Conservation (phyloP, 1,284 basidiomycete genomes). For the Salmacisia buchloeana region DNA sequence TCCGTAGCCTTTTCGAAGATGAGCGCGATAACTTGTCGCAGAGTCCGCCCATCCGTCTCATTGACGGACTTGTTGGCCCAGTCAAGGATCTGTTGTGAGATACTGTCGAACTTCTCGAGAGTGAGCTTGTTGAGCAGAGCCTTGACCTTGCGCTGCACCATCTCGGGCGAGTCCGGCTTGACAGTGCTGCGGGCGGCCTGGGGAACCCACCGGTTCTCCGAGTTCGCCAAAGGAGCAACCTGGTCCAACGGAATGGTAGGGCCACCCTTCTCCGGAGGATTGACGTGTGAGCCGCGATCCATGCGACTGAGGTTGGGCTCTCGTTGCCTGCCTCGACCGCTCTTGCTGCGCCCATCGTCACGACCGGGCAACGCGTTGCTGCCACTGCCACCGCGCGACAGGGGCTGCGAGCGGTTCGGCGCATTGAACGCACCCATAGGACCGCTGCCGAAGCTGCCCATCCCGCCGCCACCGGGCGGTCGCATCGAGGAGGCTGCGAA, state of each 20-base stretch:
- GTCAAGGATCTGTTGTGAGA: slow-evolving; percentile 81
- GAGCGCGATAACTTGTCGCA: slow-evolving; percentile 89
- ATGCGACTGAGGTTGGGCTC: slow-evolving; percentile 28
- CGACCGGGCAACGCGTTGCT: slow-evolving; percentile 44
- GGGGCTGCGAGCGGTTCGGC: slow-evolving; percentile 40
- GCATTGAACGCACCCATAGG: slow-evolving; percentile 46
- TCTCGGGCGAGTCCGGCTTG: slow-evolving; percentile 64
- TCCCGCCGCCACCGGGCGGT: slow-evolving; percentile 11
- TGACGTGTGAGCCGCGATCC: slow-evolving; percentile 35
- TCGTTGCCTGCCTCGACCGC: slow-evolving; percentile 45
- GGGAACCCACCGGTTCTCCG: slow-evolving; percentile 74
- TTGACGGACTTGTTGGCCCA: slow-evolving; percentile 91
- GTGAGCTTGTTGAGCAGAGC: slow-evolving; percentile 90
- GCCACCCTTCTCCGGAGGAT: slow-evolving; percentile 50
- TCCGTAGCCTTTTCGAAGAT: slow-evolving; percentile 97
- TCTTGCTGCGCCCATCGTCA: slow-evolving; percentile 46
- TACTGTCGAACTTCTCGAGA: slow-evolving; percentile 92
- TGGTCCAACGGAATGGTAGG: slow-evolving; percentile 54
- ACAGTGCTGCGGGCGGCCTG: slow-evolving; percentile 21
- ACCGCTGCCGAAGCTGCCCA: slow-evolving; percentile 38
- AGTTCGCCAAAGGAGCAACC: slow-evolving; percentile 68
- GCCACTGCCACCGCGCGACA: slow-evolving; percentile 47
- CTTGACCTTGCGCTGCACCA: slow-evolving; percentile 91
- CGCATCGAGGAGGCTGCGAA: slow-evolving; percentile 37
- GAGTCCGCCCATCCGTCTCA: slow-evolving; percentile 86